Evolutionary conservation across 192 early-diverging fungal genomes (phyloP).

Genomic region (Paraglomus brasilianum): DNA sequence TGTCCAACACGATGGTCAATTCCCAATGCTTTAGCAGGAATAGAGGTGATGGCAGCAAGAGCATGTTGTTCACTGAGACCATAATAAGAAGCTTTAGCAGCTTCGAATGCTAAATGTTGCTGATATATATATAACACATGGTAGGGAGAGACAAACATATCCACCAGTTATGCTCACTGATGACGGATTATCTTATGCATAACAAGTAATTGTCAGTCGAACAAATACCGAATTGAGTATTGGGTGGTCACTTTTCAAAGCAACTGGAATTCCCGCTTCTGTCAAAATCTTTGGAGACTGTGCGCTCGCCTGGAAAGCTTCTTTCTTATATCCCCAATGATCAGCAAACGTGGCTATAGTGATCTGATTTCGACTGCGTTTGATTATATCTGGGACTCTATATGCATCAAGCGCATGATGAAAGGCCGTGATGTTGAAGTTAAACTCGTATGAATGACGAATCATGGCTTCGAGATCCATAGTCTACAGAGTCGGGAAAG

Average conservation of each 20-base stretch:
- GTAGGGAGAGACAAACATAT: background rate
- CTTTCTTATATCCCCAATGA: constrained; percentile 71
- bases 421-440: constrained; percentile 69
- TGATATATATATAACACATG: background rate
- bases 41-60: constrained; percentile 65
- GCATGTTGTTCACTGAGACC: constrained; percentile 60
- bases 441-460: constrained; percentile 68
- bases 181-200: constrained; percentile 4
- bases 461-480: constrained; percentile 75
- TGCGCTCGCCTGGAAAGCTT: constrained; percentile 69
- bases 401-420: constrained; percentile 82
- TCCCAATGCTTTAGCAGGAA: constrained; percentile 69
- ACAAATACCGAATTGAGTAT: constrained; percentile 59
- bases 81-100: constrained; percentile 71
- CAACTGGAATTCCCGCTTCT: constrained; percentile 70
- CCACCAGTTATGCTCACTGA: constrained; percentile 9
- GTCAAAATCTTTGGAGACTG: constrained; percentile 57
- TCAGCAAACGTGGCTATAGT: constrained; percentile 71
- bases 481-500: constrained; percentile 27
- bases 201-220: too few species aligned
- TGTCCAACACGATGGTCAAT: constrained; percentile 65
- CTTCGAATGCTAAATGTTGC: constrained; percentile 74
- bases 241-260: constrained; percentile 78
- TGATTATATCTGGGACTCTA: constrained; percentile 61
- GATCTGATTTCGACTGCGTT: constrained; percentile 57